phyloP scores from a whole-genome alignment of 352 stramenopile genomes.

The Ophiocytium majus region DNA sequence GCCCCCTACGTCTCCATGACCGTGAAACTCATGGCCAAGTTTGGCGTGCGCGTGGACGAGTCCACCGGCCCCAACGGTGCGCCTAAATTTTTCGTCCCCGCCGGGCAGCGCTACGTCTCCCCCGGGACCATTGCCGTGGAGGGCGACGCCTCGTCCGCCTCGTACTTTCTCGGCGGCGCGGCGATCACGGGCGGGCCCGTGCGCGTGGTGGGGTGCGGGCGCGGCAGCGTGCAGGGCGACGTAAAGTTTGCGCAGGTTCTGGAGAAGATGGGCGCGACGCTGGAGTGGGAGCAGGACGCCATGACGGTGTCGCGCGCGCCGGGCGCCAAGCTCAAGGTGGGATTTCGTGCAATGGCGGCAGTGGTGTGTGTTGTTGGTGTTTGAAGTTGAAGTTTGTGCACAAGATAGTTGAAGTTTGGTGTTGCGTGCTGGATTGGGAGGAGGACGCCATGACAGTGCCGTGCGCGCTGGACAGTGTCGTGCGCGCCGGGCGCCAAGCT shows the following conservation, averaged over 20 bases:
- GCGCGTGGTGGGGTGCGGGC: slow-evolving; percentile 87
- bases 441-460: slow-evolving; percentile 74
- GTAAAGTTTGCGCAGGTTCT: slow-evolving; percentile 87
- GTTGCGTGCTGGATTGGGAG: slow-evolving; percentile 70
- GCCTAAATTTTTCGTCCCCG: slow-evolving; percentile 69
- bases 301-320: slow-evolving; percentile 75
- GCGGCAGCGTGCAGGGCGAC: slow-evolving; percentile 83
- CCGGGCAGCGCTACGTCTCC: slow-evolving; percentile 66
- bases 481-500: slow-evolving; percentile 64
- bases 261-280: slow-evolving; percentile 74
- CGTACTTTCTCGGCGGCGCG: slow-evolving; percentile 91
- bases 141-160: slow-evolving; percentile 91
- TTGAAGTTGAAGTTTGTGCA: too few species aligned
- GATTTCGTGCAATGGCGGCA: too few species aligned
- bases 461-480: too few species aligned
- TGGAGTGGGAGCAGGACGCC: slow-evolving; percentile 69
- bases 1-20: slow-evolving; percentile 96
- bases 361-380: too few species aligned
- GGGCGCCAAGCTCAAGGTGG: slow-evolving; percentile 60
- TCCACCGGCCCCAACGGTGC: slow-evolving; percentile 59
- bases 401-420: too few species aligned
- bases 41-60: slow-evolving; percentile 82
- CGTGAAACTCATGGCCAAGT: slow-evolving; percentile 94
- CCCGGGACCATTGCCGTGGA: slow-evolving; percentile 77
- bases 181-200: slow-evolving; percentile 90